Conservation (phyloP, 2,329 filamentous ascomycete species). For the Lecanoromycetidae sp. region DNA sequence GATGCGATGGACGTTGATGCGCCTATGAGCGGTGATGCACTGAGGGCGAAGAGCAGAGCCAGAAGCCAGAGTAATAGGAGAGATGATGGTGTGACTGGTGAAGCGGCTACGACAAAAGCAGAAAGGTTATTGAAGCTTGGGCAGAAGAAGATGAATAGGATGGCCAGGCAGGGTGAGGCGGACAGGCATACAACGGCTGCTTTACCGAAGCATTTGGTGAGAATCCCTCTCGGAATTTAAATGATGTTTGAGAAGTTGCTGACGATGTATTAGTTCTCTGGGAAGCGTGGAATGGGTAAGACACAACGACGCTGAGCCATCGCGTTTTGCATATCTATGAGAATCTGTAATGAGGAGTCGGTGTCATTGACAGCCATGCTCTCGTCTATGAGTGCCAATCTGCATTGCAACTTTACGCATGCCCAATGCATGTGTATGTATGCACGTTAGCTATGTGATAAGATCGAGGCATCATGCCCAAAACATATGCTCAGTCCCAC, state of each 20-base stretch:
- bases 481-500: too few relatives aligned
- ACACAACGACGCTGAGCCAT: constrained; percentile 53
- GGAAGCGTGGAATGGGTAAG: constrained; percentile 91
- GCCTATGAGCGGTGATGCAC: constrained; percentile 35
- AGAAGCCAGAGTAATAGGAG: constrained; percentile 53
- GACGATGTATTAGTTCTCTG: constrained; percentile 50
- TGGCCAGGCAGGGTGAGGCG: constrained; percentile 92
- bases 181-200: constrained; percentile 78
- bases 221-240: neutral
- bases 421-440: too few relatives aligned
- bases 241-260: constrained; percentile 25
- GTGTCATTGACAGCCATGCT: too few relatives aligned
- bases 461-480: too few relatives aligned
- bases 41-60: constrained; percentile 59
- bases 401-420: too few relatives aligned
- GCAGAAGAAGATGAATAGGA: constrained; percentile 98
- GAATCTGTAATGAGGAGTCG: too few relatives aligned
- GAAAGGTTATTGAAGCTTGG: constrained; percentile 77
- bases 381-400: too few relatives aligned
- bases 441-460: too few relatives aligned
- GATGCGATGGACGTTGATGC: constrained; percentile 68
- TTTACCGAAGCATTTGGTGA: constrained; percentile 68
- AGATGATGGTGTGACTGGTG: constrained; percentile 64
- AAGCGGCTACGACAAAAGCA: constrained; percentile 58
- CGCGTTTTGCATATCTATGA: too few relatives aligned